phyloP scores from a whole-genome alignment of 2,329 filamentous ascomycete genomes.

The Lasiodiplodia sp. region DNA sequence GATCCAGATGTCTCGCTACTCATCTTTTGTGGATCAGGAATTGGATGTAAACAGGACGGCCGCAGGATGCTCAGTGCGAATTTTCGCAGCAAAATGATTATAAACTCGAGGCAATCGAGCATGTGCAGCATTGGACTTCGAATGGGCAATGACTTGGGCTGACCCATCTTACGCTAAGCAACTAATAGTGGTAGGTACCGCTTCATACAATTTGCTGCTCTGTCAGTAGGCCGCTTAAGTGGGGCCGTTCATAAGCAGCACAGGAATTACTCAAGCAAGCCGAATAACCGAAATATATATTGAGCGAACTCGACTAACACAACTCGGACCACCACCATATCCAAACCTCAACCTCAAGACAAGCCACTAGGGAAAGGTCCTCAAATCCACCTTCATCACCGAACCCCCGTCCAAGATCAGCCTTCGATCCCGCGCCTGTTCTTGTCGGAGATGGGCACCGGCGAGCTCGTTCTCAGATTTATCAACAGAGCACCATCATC shows the following conservation, averaged over 20 bases:
- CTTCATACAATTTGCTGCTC: neutral
- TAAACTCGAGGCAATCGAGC: neutral
- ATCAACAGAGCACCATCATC: slow-evolving; percentile 14
- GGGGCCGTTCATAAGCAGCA: neutral
- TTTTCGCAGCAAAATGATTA: neutral
- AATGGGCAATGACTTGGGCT: neutral
- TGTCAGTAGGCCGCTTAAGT: neutral
- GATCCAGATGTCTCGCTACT: neutral
- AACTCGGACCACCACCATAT: neutral
- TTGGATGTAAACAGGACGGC: neutral
- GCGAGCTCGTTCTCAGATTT: slow-evolving; percentile 14
- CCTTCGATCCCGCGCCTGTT: neutral
- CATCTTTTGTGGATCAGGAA: neutral
- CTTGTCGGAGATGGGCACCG: slow-evolving; percentile 25
- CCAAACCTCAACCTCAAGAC: too few relatives aligned
- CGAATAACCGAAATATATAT: neutral
- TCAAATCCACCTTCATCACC: too few relatives aligned
- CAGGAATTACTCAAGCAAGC: neutral
- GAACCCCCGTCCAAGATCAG: neutral
- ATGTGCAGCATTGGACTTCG: neutral
- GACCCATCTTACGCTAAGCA: too few relatives aligned
- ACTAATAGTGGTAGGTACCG: too few relatives aligned
- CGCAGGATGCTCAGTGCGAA: neutral
- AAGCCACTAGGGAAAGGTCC: too few relatives aligned
- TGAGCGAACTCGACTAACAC: neutral